Percentiles rank a stretch among this genome's conserved stretches.
Evolutionary conservation across 306 rosid species (phyloP).

Genomic region (Gleditsia sinensis): DNA sequence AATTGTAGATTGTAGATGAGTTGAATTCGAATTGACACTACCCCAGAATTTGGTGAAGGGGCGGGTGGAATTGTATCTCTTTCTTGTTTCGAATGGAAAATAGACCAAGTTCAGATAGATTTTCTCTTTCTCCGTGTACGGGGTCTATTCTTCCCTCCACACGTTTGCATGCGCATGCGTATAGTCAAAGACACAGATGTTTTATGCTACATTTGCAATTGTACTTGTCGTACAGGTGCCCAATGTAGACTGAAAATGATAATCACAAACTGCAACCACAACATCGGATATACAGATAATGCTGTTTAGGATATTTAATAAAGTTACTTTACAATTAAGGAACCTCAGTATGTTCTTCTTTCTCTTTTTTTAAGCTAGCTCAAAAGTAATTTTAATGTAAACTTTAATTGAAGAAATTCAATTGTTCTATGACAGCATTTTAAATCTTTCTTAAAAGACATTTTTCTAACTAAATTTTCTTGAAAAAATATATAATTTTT

Average conservation of each 20-base stretch:
- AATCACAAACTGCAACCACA: conserved; percentile 25
- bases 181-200: conserved; percentile 40
- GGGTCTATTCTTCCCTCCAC: conserved; percentile 8
- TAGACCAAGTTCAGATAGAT: background rate
- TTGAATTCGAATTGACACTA: conserved; percentile 37
- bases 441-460: background rate
- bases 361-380: background rate
- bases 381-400: background rate
- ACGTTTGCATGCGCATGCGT: conserved; percentile 55
- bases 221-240: conserved; percentile 47
- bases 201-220: conserved; percentile 31
- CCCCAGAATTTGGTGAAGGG: conserved; percentile 40
- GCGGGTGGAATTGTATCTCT: conserved; percentile 40
- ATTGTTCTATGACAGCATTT: too few relatives aligned
- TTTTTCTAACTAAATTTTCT: too few relatives aligned
- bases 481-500: too few relatives aligned
- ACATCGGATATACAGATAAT: background rate
- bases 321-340: background rate
- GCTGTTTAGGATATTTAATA: conserved; percentile 12
- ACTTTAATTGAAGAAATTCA: too few relatives aligned
- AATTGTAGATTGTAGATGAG: conserved; percentile 35
- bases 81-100: conserved; percentile 32
- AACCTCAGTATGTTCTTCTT: background rate
- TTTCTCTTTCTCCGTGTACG: background rate
- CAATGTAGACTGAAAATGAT: conserved; percentile 28